Percentiles rank a stretch among this genome's conserved stretches.
These are phyloP conservation scores for Phoma sp. DNA, from an alignment of 2,329 filamentous ascomycete genomes.

Conservation along the genomic window DNA sequence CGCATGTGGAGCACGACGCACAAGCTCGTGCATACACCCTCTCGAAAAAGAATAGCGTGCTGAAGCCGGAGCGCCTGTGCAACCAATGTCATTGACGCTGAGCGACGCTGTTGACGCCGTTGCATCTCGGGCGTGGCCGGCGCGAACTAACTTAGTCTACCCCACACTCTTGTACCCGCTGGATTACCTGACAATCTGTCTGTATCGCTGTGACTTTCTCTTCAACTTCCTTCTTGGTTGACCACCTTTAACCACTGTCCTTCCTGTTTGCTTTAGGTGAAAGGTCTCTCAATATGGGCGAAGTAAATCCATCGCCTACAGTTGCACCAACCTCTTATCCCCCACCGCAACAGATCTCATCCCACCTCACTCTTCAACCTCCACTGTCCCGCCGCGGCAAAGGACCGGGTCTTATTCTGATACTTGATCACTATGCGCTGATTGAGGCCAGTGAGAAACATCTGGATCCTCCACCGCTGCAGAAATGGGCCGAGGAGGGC, in stretches of 20 bases:
- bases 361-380: constrained; percentile 49
- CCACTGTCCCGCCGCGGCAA: constrained; percentile 59
- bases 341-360: constrained; percentile 29
- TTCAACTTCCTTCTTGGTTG: not conserved
- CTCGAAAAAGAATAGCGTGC: not conserved
- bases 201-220: not conserved
- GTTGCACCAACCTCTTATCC: constrained; percentile 26
- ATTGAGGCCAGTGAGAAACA: constrained; percentile 46
- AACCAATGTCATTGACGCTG: constrained; percentile 9
- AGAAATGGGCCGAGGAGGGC: constrained; percentile 77
- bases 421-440: constrained; percentile 49
- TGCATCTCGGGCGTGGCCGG: constrained; percentile 9
- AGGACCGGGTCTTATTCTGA: constrained; percentile 58
- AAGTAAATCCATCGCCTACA: constrained; percentile 22
- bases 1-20: constrained; percentile 8
- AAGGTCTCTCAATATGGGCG: constrained; percentile 3
- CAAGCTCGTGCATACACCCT: constrained; percentile 2
- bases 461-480: constrained; percentile 62
- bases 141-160: constrained; percentile 10
- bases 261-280: not conserved
- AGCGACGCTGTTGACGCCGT: constrained; percentile 12
- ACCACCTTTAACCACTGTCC: not conserved
- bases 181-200: constrained; percentile 7
- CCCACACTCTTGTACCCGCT: constrained; percentile 18
- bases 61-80: constrained; percentile 3